Base-by-base conservation (phyloP, 306 rosid species). In the Vigna angularis region DNA sequence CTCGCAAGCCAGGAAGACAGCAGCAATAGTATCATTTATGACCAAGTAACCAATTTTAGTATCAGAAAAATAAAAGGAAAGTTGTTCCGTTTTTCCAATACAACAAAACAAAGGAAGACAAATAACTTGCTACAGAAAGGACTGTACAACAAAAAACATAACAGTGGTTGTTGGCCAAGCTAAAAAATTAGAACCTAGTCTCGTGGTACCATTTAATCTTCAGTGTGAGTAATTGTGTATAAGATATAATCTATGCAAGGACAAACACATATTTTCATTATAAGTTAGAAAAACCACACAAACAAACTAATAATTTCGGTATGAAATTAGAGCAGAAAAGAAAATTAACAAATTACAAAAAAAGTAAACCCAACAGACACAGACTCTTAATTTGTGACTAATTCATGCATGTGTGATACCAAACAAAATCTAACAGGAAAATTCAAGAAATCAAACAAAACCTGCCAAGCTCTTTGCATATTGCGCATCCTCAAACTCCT, bases 381-480 rank as follows among this genome's bases (percentile, higher is more conserved):
- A 68, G 76, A 15, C 64, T 71, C 36, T 52, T 24, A 48, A 78
- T 42, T 20, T 24, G 4, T 38, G 30, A 49, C 45, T 56, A 63
- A 82, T 57, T 82, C 72, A 57, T 62, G 36, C 44, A 47, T 42
- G 57, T 38, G 57, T 20, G 26, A 49, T 50, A 56, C 51, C 72
- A 57, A 66, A 65, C 53, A 32, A 30, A 79, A 71, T 52, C 72
- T 53, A 71, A 71, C 64, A 26, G 17, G 30, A 56, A 20, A 34
- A 71, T 58, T 24, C 52, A 66, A 52, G 58, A 55, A 80, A 80
- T 44, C 15, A 80, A 73, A 66, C 52, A 51, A 63, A 81, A 94
- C 98, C 93, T 90, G 90, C 97, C 97, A 94, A 83, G 96, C 57
- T 87, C 96, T 84, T 85, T 94, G 98, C 98, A 90, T 84, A 85